Evolutionary conservation across 257 asterid species (phyloP).

Genomic region (Haberlea rhodopensis): DNA sequence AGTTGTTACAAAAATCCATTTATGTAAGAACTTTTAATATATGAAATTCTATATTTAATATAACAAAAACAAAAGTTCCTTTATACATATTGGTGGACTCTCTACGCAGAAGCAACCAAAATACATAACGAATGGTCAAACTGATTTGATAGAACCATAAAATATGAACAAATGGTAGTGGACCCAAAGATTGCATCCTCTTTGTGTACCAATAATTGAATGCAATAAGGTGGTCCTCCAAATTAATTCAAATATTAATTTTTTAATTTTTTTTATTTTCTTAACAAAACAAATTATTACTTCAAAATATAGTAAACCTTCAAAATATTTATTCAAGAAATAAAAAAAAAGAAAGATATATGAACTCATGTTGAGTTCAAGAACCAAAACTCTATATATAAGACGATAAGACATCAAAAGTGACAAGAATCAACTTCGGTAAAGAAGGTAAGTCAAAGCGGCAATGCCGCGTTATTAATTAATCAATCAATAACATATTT

Average conservation of each 20-base stretch:
- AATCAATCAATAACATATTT: background rate
- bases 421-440: too few relatives aligned
- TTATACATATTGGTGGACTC: too few relatives aligned
- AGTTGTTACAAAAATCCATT: background rate
- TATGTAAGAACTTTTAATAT: background rate
- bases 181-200: constrained; percentile 17
- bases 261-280: background rate
- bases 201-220: constrained; percentile 24
- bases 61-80: too few relatives aligned
- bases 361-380: too few relatives aligned
- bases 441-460: too few relatives aligned
- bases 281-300: background rate
- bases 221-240: constrained; percentile 18
- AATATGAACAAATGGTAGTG: constrained; percentile 6
- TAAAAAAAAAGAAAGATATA: too few relatives aligned
- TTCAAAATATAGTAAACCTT: background rate
- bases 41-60: background rate
- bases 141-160: constrained; percentile 14
- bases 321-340: too few relatives aligned
- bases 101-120: background rate
- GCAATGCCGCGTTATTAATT: too few relatives aligned
- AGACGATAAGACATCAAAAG: too few relatives aligned
- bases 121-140: constrained; percentile 11
- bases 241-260: background rate
- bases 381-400: background rate